phyloP scores from a whole-genome alignment of 768 basidiomycete species.

The Pulveroboletus frians region DNA sequence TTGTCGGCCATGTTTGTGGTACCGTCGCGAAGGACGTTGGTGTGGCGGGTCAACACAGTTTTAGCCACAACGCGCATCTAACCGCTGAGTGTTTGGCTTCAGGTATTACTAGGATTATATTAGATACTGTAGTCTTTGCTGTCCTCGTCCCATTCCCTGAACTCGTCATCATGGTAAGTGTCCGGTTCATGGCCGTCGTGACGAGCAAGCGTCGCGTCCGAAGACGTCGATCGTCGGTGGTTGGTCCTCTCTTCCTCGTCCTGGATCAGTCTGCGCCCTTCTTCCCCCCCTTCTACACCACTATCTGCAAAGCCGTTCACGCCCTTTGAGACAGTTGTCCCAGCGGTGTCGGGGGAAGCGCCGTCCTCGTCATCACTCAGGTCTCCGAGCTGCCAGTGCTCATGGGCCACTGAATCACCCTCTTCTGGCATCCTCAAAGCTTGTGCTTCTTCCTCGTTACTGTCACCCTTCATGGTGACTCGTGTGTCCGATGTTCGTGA shows the following conservation, averaged over 20 bases:
- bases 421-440: slow-evolving; percentile 33
- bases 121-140: slow-evolving; percentile 3
- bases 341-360: slow-evolving; percentile 35
- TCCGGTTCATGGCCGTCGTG: slow-evolving; percentile 11
- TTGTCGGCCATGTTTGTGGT: slow-evolving; percentile 16
- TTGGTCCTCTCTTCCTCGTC: slow-evolving; percentile 32
- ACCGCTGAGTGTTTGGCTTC: neutral
- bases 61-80: slow-evolving; percentile 18
- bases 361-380: slow-evolving; percentile 63
- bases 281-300: slow-evolving; percentile 31
- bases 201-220: slow-evolving; percentile 33
- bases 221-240: slow-evolving; percentile 33
- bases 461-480: slow-evolving; percentile 17
- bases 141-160: slow-evolving; percentile 30
- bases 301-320: slow-evolving; percentile 10
- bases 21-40: neutral
- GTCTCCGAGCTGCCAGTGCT: slow-evolving; percentile 70
- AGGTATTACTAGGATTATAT: neutral
- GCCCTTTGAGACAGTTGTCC: slow-evolving; percentile 19
- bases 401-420: slow-evolving; percentile 32
- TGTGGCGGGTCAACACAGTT: neutral
- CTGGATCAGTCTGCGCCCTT: slow-evolving; percentile 41
- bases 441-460: slow-evolving; percentile 33
- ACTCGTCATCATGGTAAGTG: slow-evolving; percentile 27
- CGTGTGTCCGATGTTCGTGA: slow-evolving; percentile 23